A percentile compares a stretch with the other conserved stretches of the same genome.
phyloP scores from a whole-genome alignment of 768 basidiomycete genomes.

The Agrocybe pediades region DNA sequence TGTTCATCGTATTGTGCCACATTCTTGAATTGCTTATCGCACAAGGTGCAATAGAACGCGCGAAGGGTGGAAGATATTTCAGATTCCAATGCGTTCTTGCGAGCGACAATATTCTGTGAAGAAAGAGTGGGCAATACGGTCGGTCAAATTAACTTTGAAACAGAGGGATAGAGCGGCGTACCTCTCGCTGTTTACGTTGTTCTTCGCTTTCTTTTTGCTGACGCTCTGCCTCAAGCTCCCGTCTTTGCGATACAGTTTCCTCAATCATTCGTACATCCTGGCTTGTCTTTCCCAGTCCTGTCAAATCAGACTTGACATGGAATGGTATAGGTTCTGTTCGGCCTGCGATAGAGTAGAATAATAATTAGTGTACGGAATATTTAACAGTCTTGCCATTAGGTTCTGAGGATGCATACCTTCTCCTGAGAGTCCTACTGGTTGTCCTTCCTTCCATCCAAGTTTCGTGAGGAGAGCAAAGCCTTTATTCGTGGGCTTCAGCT shows the following conservation, averaged over 20 bases:
- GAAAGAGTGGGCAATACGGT: constrained; percentile 4
- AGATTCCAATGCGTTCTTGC: constrained; percentile 61
- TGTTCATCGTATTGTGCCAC: constrained; percentile 90
- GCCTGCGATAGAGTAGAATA: constrained; percentile 40
- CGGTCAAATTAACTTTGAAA: background rate
- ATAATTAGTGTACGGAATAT: background rate
- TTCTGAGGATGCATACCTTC: constrained; percentile 69
- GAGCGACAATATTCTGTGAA: constrained; percentile 61
- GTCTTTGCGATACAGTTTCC: constrained; percentile 80
- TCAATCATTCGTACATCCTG: constrained; percentile 87
- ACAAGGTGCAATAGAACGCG: constrained; percentile 80
- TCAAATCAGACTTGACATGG: constrained; percentile 73
- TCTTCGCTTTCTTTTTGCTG: constrained; percentile 80
- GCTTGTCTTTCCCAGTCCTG: constrained; percentile 76
- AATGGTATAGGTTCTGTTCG: constrained; percentile 86
- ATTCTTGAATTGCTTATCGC: constrained; percentile 86
- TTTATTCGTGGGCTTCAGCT: constrained; percentile 75
- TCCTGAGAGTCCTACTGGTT: constrained; percentile 72
- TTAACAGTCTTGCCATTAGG: no score
- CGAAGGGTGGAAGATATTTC: constrained; percentile 70
- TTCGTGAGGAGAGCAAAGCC: constrained; percentile 81
- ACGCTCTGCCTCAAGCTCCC: constrained; percentile 79
- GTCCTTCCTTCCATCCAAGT: constrained; percentile 83
- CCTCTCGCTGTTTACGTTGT: constrained; percentile 74
- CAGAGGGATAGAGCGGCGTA: constrained; percentile 23